These are phyloP conservation scores for Opeltia flavorubescens DNA, from an alignment of 495 filamentous ascomycete genomes.

Conservation along the genomic window DNA sequence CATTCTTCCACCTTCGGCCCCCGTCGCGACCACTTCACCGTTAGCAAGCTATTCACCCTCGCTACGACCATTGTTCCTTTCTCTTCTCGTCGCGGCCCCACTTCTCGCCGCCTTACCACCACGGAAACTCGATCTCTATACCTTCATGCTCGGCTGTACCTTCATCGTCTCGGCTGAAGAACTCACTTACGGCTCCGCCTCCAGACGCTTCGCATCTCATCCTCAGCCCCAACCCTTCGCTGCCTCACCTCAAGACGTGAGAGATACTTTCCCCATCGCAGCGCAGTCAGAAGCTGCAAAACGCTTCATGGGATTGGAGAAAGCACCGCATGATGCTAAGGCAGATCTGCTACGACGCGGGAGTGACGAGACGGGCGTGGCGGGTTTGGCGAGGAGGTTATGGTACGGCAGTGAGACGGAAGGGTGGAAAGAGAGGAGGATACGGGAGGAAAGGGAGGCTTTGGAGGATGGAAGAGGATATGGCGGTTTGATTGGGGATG, in stretches of 20 bases:
- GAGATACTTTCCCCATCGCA: background rate
- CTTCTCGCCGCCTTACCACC: conserved; percentile 62
- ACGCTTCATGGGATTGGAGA: too few relatives aligned
- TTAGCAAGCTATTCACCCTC: conserved; percentile 14
- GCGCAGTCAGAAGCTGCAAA: too few relatives aligned
- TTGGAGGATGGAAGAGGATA: conserved; percentile 69
- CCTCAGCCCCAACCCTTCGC: background rate
- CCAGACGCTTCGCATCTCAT: background rate
- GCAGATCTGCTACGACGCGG: too few relatives aligned
- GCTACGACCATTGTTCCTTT: conserved; percentile 34
- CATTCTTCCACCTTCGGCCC: background rate
- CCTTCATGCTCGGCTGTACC: conserved; percentile 43
- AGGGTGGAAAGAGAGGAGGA: conserved; percentile 60
- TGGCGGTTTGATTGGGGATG: conserved; percentile 49
- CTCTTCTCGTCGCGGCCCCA: conserved; percentile 53
- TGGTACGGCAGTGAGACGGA: conserved; percentile 52
- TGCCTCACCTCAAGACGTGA: background rate
- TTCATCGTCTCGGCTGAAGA: conserved; percentile 54
- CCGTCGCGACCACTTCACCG: background rate
- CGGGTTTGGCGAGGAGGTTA: conserved; percentile 33
- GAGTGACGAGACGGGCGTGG: conserved; percentile 25
- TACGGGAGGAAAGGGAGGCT: conserved; percentile 56
- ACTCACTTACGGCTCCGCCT: conserved; percentile 21
- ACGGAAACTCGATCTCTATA: conserved; percentile 52
- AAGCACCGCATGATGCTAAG: too few relatives aligned